phyloP scores from a whole-genome alignment of 805 yeast species.

The Yarrowia deformans region DNA sequence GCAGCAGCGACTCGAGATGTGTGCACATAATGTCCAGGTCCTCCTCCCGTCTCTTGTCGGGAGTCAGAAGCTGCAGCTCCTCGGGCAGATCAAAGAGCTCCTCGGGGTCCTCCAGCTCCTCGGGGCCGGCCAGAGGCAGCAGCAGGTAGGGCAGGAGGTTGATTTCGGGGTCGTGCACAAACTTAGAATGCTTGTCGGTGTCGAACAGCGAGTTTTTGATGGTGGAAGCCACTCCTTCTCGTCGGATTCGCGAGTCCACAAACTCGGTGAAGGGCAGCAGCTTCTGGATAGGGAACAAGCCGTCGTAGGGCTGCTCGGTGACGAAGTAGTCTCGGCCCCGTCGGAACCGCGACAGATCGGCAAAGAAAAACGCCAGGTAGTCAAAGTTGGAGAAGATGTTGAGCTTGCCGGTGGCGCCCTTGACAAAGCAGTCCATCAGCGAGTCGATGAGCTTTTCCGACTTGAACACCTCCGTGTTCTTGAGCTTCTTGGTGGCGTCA shows the following conservation, averaged over 20 bases:
- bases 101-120: slow-evolving; percentile 72
- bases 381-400: slow-evolving; percentile 80
- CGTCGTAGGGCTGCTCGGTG: slow-evolving; percentile 73
- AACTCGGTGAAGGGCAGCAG: slow-evolving; percentile 82
- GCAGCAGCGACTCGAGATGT: slow-evolving; percentile 79
- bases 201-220: slow-evolving; percentile 90
- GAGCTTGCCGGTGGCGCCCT: slow-evolving; percentile 74
- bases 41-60: slow-evolving; percentile 80
- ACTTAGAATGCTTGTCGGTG: slow-evolving; percentile 65
- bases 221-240: slow-evolving; percentile 93
- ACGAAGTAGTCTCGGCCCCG: slow-evolving; percentile 72
- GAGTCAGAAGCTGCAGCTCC: slow-evolving; percentile 78
- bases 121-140: slow-evolving; percentile 81
- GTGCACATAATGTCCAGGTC: slow-evolving; percentile 64
- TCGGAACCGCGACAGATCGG: slow-evolving; percentile 80
- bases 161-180: slow-evolving; percentile 67
- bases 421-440: slow-evolving; percentile 86
- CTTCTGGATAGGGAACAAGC: slow-evolving; percentile 80
- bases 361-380: slow-evolving; percentile 85
- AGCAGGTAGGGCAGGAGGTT: slow-evolving; percentile 83
- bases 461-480: slow-evolving; percentile 57
- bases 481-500: slow-evolving; percentile 60
- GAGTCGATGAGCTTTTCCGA: slow-evolving; percentile 66
- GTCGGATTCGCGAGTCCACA: slow-evolving; percentile 69
- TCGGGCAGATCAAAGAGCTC: slow-evolving; percentile 89